Conservation (phyloP, 2,329 filamentous ascomycete species). For the Trichoderma semiorbis region DNA sequence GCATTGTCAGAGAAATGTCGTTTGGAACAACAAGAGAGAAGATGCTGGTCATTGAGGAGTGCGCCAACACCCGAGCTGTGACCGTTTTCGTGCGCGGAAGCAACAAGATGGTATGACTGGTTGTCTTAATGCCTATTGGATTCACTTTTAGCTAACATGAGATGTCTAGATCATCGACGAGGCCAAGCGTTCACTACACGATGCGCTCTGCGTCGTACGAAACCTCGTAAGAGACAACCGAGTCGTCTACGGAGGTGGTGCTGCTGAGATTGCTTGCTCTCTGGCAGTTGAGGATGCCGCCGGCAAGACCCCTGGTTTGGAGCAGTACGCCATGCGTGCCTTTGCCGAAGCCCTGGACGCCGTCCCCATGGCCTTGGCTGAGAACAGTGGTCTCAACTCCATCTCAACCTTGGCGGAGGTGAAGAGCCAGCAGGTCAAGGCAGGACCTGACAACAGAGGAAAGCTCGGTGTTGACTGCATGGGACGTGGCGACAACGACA, state of each 20-base stretch:
- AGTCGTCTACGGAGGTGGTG: conserved; percentile 94
- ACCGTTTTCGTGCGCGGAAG: conserved; percentile 94
- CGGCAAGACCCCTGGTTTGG: conserved; percentile 90
- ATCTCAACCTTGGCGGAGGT: conserved; percentile 93
- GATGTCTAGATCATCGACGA: conserved; percentile 85
- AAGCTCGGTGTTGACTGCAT: conserved; percentile 96
- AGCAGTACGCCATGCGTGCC: conserved; percentile 98
- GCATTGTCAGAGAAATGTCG: conserved; percentile 87
- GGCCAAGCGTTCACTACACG: conserved; percentile 94
- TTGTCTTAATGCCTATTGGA: neutral
- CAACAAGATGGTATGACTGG: conserved; percentile 87
- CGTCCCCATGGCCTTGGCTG: conserved; percentile 90
- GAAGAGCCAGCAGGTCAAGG: conserved; percentile 95
- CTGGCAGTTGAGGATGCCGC: conserved; percentile 94
- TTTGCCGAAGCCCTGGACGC: conserved; percentile 93
- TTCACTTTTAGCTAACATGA: conserved; percentile 21
- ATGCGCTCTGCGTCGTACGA: conserved; percentile 94
- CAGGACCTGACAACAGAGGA: conserved; percentile 45
- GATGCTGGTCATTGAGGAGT: conserved; percentile 99
- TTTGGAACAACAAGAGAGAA: conserved; percentile 98
- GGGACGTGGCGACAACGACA: conserved; percentile 90
- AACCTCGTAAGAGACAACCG: conserved; percentile 96
- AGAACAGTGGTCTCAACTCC: conserved; percentile 94
- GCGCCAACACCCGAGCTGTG: conserved; percentile 93
- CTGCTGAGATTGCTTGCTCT: conserved; percentile 95